A percentile compares a stretch with the other conserved stretches of the same genome.
Evolutionary conservation across 2,329 filamentous ascomycete genomes (phyloP).

Genomic region (Cryoendolithus antarcticus): DNA sequence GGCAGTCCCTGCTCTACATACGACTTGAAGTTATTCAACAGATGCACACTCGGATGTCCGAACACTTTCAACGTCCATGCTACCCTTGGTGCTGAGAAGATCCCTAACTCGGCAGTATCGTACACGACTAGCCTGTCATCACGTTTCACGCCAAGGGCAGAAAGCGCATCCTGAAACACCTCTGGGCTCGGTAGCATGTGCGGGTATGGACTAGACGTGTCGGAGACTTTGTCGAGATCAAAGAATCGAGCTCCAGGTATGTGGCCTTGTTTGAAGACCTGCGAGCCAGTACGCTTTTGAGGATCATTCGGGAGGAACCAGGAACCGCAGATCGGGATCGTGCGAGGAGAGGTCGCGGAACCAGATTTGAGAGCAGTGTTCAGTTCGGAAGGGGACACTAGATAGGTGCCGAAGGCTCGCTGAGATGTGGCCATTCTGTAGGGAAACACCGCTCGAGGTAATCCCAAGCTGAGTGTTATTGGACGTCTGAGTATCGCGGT

Average conservation of each 20-base stretch:
- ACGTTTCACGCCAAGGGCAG: slow-evolving; percentile 68
- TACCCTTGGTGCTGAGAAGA: slow-evolving; percentile 87
- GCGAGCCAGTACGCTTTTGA: slow-evolving; percentile 58
- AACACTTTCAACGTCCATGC: slow-evolving; percentile 89
- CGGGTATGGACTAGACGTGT: slow-evolving; percentile 77
- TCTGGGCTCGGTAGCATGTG: slow-evolving; percentile 86
- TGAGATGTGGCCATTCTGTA: slow-evolving; percentile 25
- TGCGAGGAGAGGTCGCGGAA: slow-evolving; percentile 66
- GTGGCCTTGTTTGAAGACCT: slow-evolving; percentile 68
- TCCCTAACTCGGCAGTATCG: slow-evolving; percentile 78
- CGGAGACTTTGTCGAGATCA: slow-evolving; percentile 83
- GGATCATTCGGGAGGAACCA: slow-evolving; percentile 95
- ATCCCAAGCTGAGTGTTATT: too few species aligned
- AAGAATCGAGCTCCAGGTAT: slow-evolving; percentile 92
- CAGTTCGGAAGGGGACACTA: slow-evolving; percentile 76
- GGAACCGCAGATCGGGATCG: slow-evolving; percentile 79
- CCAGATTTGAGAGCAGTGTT: slow-evolving; percentile 71
- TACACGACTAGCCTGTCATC: slow-evolving; percentile 93
- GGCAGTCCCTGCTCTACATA: slow-evolving; percentile 79
- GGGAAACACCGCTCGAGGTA: too few species aligned
- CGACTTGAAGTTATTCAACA: slow-evolving; percentile 91
- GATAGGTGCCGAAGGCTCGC: slow-evolving; percentile 57
- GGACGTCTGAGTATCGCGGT: too few species aligned
- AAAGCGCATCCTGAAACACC: slow-evolving; percentile 78
- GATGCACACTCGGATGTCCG: slow-evolving; percentile 75